phyloP scores from a whole-genome alignment of 108 stramenopile species.

The Nitzschia sp. region DNA sequence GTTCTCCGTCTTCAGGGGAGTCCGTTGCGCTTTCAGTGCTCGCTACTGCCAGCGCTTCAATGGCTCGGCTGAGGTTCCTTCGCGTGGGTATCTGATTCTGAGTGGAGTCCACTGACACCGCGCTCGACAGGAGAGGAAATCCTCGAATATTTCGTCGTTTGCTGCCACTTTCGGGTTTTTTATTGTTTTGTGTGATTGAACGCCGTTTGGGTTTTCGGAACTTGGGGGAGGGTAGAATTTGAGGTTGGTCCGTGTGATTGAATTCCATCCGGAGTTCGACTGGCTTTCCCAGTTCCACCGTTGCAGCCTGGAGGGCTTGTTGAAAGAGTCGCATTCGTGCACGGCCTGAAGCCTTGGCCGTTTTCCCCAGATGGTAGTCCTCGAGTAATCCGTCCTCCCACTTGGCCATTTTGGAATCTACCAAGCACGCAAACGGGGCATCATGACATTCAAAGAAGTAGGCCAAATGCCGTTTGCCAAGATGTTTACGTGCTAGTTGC shows the following conservation, averaged over 20 bases:
- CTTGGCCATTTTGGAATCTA: conserved; percentile 49
- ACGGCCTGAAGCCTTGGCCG: conserved; percentile 64
- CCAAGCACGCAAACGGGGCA: conserved; percentile 74
- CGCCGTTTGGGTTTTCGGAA: conserved; percentile 10
- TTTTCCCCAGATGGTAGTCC: conserved; percentile 78
- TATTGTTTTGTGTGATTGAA: neutral
- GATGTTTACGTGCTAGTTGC: conserved; percentile 70
- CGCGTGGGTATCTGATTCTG: conserved; percentile 4
- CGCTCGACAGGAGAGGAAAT: conserved; percentile 8
- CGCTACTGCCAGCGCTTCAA: conserved; percentile 10
- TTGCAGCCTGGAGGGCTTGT: conserved; percentile 68
- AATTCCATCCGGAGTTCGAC: conserved; percentile 81
- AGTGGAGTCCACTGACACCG: neutral
- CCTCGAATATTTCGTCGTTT: neutral
- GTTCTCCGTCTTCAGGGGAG: conserved; percentile 11
- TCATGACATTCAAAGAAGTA: conserved; percentile 88
- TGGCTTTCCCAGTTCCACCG: conserved; percentile 67
- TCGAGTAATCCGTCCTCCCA: conserved; percentile 81
- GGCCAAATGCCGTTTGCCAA: conserved; percentile 79
- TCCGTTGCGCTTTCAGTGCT: conserved; percentile 10
- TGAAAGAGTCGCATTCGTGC: conserved; percentile 47
- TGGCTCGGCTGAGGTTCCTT: conserved; percentile 10
- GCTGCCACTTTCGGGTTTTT: neutral
- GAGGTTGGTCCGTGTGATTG: conserved; percentile 61
- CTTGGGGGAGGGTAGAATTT: conserved; percentile 28